phyloP scores from a whole-genome alignment of 805 yeast species.

The Yamadazyma sp. region DNA sequence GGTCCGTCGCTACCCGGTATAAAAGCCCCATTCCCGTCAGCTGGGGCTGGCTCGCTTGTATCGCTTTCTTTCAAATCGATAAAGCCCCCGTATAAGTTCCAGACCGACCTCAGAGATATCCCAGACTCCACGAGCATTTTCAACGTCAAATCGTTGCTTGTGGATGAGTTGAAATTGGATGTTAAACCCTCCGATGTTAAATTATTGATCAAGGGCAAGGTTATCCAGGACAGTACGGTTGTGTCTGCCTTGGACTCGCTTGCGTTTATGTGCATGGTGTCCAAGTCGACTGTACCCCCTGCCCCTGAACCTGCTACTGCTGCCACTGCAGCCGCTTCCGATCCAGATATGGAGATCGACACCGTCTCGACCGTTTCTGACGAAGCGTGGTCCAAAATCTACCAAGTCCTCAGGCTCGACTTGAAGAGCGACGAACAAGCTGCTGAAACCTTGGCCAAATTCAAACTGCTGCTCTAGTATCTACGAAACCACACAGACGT shows the following conservation, averaged over 20 bases:
- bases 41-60: slow-evolving; percentile 14
- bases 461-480: no score
- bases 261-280: slow-evolving; percentile 46
- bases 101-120: slow-evolving; percentile 24
- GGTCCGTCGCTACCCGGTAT: slow-evolving; percentile 53
- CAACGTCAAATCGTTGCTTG: slow-evolving; percentile 38
- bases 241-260: slow-evolving; percentile 28
- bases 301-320: neutral
- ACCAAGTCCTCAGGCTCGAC: slow-evolving; percentile 31
- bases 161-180: slow-evolving; percentile 27
- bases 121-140: slow-evolving; percentile 31
- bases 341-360: slow-evolving; percentile 13
- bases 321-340: neutral
- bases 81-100: slow-evolving; percentile 66
- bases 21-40: slow-evolving; percentile 32
- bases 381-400: slow-evolving; percentile 46
- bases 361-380: slow-evolving; percentile 9
- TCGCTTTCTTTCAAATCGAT: slow-evolving; percentile 57
- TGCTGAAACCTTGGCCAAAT: slow-evolving; percentile 17
- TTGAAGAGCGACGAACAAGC: slow-evolving; percentile 28
- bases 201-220: slow-evolving; percentile 61
- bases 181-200: slow-evolving; percentile 44
- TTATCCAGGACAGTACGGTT: slow-evolving; percentile 48
- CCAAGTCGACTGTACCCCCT: slow-evolving; percentile 17
- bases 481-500: slow-evolving; percentile 3